Evolutionary conservation across 257 asterid species (phyloP).

Genomic region (Gynochthodes officinalis): DNA sequence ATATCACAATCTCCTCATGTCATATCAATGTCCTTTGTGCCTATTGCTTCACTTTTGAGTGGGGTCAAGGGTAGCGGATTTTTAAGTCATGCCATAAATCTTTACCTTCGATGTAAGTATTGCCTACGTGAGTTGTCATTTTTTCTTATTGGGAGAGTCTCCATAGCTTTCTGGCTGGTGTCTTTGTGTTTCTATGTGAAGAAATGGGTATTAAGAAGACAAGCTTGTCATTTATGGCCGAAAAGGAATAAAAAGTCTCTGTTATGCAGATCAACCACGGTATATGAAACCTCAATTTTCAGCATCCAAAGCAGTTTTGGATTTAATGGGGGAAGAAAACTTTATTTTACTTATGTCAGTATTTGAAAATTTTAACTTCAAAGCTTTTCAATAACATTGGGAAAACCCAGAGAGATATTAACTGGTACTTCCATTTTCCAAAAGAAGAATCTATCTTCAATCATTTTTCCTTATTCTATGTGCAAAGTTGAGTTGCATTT

Average conservation of each 20-base stretch:
- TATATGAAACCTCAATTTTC: background rate
- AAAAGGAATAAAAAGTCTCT: background rate
- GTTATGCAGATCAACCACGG: background rate
- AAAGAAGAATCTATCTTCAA: too few relatives aligned
- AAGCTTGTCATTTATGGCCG: background rate
- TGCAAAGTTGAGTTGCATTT: background rate
- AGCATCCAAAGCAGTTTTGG: background rate
- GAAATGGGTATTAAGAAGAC: background rate
- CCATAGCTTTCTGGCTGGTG: background rate
- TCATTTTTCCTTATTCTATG: too few relatives aligned
- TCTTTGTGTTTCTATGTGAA: background rate
- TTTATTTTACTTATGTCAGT: too few relatives aligned
- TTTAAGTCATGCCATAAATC: constrained; percentile 83
- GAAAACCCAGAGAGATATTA: too few relatives aligned
- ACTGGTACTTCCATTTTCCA: background rate
- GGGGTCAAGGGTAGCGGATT: constrained; percentile 88
- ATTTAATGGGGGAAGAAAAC: too few relatives aligned
- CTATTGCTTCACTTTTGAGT: constrained; percentile 76
- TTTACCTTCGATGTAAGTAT: constrained; percentile 86
- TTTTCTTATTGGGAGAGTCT: background rate
- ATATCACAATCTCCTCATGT: constrained; percentile 79
- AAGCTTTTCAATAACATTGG: background rate
- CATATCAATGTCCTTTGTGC: constrained; percentile 91
- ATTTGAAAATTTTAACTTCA: constrained; percentile 3
- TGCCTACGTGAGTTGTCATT: background rate